phyloP scores from a whole-genome alignment of 177 flowering plant genomes.

The Tripterygium wilfordii region DNA sequence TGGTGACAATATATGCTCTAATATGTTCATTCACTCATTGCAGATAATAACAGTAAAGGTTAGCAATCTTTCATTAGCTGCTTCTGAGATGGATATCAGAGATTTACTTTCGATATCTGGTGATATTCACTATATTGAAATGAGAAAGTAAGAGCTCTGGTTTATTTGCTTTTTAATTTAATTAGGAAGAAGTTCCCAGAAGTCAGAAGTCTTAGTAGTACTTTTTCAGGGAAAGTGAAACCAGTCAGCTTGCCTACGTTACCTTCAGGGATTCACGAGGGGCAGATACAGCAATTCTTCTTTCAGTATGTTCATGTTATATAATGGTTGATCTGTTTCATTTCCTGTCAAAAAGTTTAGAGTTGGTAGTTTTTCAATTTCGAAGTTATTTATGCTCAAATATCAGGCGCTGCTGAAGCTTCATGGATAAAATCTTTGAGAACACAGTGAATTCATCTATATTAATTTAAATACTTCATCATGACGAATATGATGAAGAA shows the following conservation, averaged over 20 bases:
- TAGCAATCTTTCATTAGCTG: slow-evolving; percentile 57
- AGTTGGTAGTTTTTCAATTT: no score
- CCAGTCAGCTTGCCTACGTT: slow-evolving; percentile 62
- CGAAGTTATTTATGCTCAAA: no score
- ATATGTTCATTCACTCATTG: neutral
- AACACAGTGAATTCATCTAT: no score
- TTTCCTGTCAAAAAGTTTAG: no score
- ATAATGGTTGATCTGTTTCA: no score
- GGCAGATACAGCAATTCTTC: slow-evolving; percentile 68
- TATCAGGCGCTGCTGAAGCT: no score
- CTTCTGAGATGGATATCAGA: slow-evolving; percentile 46
- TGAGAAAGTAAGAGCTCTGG: slow-evolving; percentile 46
- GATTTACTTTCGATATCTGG: slow-evolving; percentile 85
- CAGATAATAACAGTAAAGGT: slow-evolving; percentile 72
- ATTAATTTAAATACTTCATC: no score
- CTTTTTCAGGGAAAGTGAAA: slow-evolving; percentile 47
- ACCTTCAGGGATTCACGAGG: slow-evolving; percentile 77
- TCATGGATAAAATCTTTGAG: no score
- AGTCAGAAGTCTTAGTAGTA: no score
- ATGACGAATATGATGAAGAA: no score
- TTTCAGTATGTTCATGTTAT: slow-evolving; percentile 39
- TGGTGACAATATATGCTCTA: neutral
- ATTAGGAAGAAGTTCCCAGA: no score
- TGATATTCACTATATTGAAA: slow-evolving; percentile 59
- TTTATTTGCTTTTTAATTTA: neutral